These are phyloP conservation scores for Penicillium cinerascens DNA, from an alignment of 495 filamentous ascomycete species.

Conservation along the genomic window DNA sequence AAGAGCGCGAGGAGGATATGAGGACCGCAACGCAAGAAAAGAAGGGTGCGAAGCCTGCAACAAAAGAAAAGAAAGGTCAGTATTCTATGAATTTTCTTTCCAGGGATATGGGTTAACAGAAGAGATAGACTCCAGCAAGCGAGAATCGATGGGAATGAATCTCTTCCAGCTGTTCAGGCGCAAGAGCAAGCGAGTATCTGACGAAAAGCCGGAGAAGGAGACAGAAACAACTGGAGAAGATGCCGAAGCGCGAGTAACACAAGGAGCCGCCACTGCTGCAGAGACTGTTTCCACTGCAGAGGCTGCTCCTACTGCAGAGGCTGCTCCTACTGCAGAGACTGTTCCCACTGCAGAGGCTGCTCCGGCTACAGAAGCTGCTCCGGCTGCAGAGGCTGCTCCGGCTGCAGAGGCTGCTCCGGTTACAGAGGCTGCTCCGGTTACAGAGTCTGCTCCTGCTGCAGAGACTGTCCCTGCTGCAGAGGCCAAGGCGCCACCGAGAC, in stretches of 20 bases:
- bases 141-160: conserved; percentile 25
- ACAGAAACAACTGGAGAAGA: conserved; percentile 1
- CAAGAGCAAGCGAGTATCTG: conserved; percentile 23
- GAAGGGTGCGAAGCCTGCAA: conserved; percentile 54
- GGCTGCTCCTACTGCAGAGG: conserved; percentile 1
- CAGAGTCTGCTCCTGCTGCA: not conserved
- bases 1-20: conserved; percentile 54
- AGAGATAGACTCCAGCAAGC: conserved; percentile 50
- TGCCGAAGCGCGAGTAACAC: conserved; percentile 6
- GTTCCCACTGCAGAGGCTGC: conserved; percentile 3
- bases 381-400: conserved; percentile 6
- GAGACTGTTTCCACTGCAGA: not conserved
- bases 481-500: not conserved
- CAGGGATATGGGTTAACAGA: conserved; percentile 24
- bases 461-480: not conserved
- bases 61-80: conserved; percentile 44
- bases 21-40: conserved; percentile 37
- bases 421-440: not conserved
- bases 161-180: conserved; percentile 25
- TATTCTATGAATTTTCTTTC: not conserved
- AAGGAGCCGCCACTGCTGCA: not conserved
- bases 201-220: conserved; percentile 9
- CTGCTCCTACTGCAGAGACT: conserved; percentile 3
- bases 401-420: conserved; percentile 11
- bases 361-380: conserved; percentile 1